Evolutionary conservation across 1,284 basidiomycete species (phyloP), one percentile per base, ranked within the genome.

Genomic region (Rugosomyces carneus): DNA sequence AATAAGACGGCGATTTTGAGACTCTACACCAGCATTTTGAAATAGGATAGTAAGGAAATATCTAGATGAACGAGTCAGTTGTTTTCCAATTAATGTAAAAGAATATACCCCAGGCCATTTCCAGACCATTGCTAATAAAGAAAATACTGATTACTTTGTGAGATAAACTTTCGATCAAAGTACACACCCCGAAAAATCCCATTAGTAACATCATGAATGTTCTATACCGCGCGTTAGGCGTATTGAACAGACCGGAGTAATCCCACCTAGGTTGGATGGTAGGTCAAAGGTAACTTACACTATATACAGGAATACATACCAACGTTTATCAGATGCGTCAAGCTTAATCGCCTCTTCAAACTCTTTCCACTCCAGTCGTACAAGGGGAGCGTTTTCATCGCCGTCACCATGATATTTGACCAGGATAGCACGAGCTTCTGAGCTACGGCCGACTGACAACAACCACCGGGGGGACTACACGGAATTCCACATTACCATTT

Each of bases 281-380:
- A 31, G 40, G 18, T 16, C 15, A 5, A 7, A 35, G 2, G 35
- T 36, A 50, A 23, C 13, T 16, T 26, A 19, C 10, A 9, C 15
- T 26, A 8, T 19, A 32, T 18, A 29, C 26, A 2, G 29, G 32
- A 51, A 59, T 23, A n/a, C n/a, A n/a, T 35, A 69, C 77, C 78
- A 81, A 44, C 74, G 66, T 61, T 82, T 82, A 61, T 84, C 80
- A 11, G 75, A 73, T 18, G 73, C 80, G 54, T 78, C 70, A 5
- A 72, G 50, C 31, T 65, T 62, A 45, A 81, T 73, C 5, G 68
- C 60, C 51, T 78, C 76, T 53, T 75, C 69, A 58, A 77, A 76
- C 57, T 82, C 81, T 42, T 64, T 67, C 66, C 71, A 73, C 57
- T 82, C 73, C n/a, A 81, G 66, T 23, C 61, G 57, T n/a, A 73